Conservation (phyloP, 192 early-diverging fungal species). For the Pilaira anomala region DNA sequence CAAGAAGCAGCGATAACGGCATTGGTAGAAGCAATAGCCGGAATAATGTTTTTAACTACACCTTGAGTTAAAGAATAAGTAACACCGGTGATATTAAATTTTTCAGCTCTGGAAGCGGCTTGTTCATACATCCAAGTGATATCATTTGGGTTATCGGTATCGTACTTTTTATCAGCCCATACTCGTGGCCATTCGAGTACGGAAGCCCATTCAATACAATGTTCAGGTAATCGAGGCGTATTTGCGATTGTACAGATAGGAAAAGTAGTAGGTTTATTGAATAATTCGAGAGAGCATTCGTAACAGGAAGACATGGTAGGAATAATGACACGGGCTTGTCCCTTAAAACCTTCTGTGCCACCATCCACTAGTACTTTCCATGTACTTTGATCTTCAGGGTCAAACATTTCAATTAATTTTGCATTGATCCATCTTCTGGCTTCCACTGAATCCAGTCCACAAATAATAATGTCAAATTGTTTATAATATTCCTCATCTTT, state of each 20-base stretch:
- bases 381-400: constrained; percentile 66
- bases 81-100: constrained; percentile 85
- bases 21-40: constrained; percentile 90
- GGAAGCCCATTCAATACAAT: constrained; percentile 97
- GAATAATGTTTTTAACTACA: constrained; percentile 98
- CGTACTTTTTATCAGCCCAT: constrained; percentile 59
- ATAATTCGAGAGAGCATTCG: constrained; percentile 93
- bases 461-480: constrained; percentile 85
- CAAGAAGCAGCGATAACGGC: constrained; percentile 86
- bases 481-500: constrained; percentile 92
- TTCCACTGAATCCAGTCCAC: constrained; percentile 93
- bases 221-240: constrained; percentile 94
- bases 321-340: constrained; percentile 89
- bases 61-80: constrained; percentile 91
- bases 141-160: constrained; percentile 75
- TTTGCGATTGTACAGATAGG: constrained; percentile 99
- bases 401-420: constrained; percentile 72
- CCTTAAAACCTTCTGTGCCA: constrained; percentile 95
- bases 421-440: constrained; percentile 98
- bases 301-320: constrained; percentile 87
- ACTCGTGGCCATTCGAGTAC: constrained; percentile 88
- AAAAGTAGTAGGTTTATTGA: constrained; percentile 82
- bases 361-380: constrained; percentile 92
- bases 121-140: constrained; percentile 72
- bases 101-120: constrained; percentile 64